Base-by-base conservation (phyloP, 2,329 filamentous ascomycete species). In the Nothopassalora personata region DNA sequence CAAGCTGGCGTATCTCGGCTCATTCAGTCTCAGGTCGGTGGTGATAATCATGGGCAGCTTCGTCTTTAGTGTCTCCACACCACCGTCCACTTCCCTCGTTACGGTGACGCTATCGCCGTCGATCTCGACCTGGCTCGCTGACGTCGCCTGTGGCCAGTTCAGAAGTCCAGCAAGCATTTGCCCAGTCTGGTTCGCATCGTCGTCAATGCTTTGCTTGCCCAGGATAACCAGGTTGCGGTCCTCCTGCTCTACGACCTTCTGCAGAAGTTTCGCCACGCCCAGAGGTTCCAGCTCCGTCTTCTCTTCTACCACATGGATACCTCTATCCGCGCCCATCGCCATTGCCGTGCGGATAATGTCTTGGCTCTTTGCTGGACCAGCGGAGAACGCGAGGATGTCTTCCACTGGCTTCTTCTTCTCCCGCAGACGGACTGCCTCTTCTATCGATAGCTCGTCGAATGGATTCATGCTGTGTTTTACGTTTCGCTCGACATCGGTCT, bases 401-500 rank as follows among this genome's bases (percentile, higher is more conserved):
- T 91, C 87, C 62, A 99, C 92, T 11, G 70, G 68, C 47, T 65
- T 61, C 56, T 85, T 85, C 57, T 85, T 85, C 76, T 97, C 93
- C 75, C 94, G 92, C 73, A 99, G 88, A 45, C 90, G 91, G 54
- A 97, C 90, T 54, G 92, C 90, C 80, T 97, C 94, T 79, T 99
- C 94, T 75, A 99, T 86, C 47, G 91, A 95, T 71, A 99, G 89
- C 77, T 99, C 94, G 81, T 99, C 94, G 79, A 99, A 99, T 19
- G 94, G 94, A 82, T 97, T 99, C 85, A 99, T 93, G 74, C 88
- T 92, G 83, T 97, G 93, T 79, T 97, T 97, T 72, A 97, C 91
- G 65, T 87, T 83, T 57, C 90, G 96, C 78, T 97, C 93, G 77
- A 99, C 88, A 72, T 86, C 93, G 62, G 93, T 97, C 77, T 85